Base-by-base conservation (phyloP, 2,329 filamentous ascomycete species). In the Ophiocordyceps sinensis region DNA sequence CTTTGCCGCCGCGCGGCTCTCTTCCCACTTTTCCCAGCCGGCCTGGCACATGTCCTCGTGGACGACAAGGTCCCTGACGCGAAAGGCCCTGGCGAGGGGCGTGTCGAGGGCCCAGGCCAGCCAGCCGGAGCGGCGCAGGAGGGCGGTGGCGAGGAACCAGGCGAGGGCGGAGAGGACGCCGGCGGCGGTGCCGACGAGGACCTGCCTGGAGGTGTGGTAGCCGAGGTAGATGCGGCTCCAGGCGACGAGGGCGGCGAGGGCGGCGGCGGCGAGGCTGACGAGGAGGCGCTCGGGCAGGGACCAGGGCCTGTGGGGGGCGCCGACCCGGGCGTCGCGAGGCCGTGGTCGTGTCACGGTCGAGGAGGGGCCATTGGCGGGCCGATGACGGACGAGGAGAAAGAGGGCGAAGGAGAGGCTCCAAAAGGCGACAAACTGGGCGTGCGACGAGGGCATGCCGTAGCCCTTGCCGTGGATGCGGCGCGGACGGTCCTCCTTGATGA, bases 381-480 rank as follows among this genome's bases (percentile, higher is more conserved):
- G 68, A 60, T 94, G 87, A 45, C 89, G 76, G 45, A 88, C 67
- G 37, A 94, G 71, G 36, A 98, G 71, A 66, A 96, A 96, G 17
- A 98, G 68, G 21, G 77, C 70, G 44, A 96, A 65, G 46, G 84
- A 91, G 43, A 94, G 66, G 43, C 85, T 82, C 73, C 94, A 96
- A 68, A 86, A 98, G 42, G 82, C 75, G 45, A 89, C 83, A 59
- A 95, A 98, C 65, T 98, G 91, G 9, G 91, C 84, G 64, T 98
- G 91, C 31, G 88, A 95, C 36, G 67, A 73, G 41, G 91, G 91
- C 93, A 98, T 98, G 52, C 91, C 93, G 57, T 98, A 98, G 48
- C 91, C 91, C 61, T 94, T 94, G 42, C 86, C 88, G 55, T 88
- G 79, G 71, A 68, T 81, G 76, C 82, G 82, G 47, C 71, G 75